Evolutionary conservation across 192 early-diverging fungal species (phyloP), one percentile per base, ranked within the genome.

Genomic region (Podila clonocystis): DNA sequence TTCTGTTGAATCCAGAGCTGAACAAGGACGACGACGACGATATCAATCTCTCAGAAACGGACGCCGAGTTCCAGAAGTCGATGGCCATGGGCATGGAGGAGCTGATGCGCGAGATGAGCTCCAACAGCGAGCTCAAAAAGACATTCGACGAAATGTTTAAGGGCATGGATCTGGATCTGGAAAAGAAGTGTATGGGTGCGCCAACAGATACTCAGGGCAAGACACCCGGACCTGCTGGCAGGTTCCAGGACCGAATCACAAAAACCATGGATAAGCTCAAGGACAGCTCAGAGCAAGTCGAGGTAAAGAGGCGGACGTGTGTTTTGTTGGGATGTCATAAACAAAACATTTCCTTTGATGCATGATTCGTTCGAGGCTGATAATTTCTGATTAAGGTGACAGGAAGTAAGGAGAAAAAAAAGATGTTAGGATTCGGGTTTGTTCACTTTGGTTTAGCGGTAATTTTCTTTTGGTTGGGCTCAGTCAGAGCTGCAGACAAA

Each of bases 201-300:
- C 72, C 58, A 11, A 31, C 67, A 64, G 34, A 50, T 15, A 12
- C 60, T 26, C 57, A 59, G 33, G 19, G 71, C 31, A 33, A 72
- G 28, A n/a, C 34, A 22, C 50, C 30, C 55, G 64, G 58, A 9
- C 57, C 63, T 13, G 34, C 52, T 52, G 55, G 31, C 22, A 87
- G 89, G 49, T 99, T 99, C 88, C 95, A 98, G 74, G 92, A 95
- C 66, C 91, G 89, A 48, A 95, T 99, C 71, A 89, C 91, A 55
- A 89, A 95, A 48, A 99, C 97, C 19, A 92, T 99, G 89, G 89
- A 89, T 68, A 96, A 97, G 67, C 82, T 99, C 12, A 93, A 94
- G 73, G 91, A 92, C 67, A 96, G 94, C 66, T 93, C 94, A 3
- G 91, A 94, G 13, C 89, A 92, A 67, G 94, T 94, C 13, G 92